Evolutionary conservation across 345 rosid species (phyloP).

Genomic region (Acer campestre): DNA sequence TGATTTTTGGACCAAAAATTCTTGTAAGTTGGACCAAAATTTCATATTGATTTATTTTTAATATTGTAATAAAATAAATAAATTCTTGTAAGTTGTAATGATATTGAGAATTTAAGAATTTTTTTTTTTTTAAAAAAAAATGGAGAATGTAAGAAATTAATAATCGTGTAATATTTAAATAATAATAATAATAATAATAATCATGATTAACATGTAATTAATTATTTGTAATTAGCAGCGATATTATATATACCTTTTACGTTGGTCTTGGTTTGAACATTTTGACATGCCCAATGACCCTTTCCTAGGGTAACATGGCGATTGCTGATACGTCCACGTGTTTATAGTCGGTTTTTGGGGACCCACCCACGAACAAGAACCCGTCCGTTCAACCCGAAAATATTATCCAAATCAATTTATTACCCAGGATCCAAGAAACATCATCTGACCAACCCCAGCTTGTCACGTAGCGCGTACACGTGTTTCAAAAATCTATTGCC

Average conservation of each 20-base stretch:
- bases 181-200: too few relatives aligned
- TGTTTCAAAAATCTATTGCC: slow-evolving; percentile 16
- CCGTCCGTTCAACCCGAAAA: slow-evolving; percentile 9
- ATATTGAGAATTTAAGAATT: too few relatives aligned
- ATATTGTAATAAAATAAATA: too few relatives aligned
- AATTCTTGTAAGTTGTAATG: too few relatives aligned
- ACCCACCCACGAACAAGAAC: neutral
- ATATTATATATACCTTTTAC: too few relatives aligned
- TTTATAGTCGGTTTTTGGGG: slow-evolving; percentile 29
- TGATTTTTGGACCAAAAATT: too few relatives aligned
- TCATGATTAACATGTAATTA: too few relatives aligned
- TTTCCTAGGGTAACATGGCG: slow-evolving; percentile 33
- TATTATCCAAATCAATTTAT: neutral
- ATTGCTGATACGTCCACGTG: slow-evolving; percentile 30
- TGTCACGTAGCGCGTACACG: slow-evolving; percentile 39
- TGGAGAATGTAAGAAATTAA: too few relatives aligned
- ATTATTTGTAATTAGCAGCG: too few relatives aligned
- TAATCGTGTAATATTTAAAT: too few relatives aligned
- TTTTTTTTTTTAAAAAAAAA: too few relatives aligned
- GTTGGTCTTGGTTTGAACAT: neutral
- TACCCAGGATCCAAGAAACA: slow-evolving; percentile 35
- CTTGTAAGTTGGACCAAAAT: too few relatives aligned
- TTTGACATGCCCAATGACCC: neutral
- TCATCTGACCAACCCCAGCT: neutral
- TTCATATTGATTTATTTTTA: neutral